Percentiles rank a stretch among this genome's conserved stretches.
phyloP scores from a whole-genome alignment of 1,139 yeast genomes.

The Kurtzmaniella natalensis region DNA sequence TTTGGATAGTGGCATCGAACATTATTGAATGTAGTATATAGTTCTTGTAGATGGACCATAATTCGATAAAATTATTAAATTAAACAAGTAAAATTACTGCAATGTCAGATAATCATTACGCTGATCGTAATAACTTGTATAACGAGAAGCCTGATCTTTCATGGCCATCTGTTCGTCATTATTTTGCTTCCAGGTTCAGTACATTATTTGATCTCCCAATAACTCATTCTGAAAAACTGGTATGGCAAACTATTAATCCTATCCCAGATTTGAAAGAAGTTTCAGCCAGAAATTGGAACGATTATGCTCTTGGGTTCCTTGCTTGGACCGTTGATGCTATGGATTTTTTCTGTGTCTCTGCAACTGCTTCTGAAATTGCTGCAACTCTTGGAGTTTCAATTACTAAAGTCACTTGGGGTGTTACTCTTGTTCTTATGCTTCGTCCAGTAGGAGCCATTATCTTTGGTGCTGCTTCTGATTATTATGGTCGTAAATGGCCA shows the following conservation, averaged over 20 bases:
- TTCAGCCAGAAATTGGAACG: slow-evolving; percentile 52
- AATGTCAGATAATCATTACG: not conserved
- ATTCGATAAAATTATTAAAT: too few relatives aligned
- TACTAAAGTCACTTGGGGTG: slow-evolving; percentile 70
- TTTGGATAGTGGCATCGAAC: too few relatives aligned
- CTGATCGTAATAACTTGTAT: slow-evolving; percentile 5
- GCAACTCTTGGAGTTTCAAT: slow-evolving; percentile 43
- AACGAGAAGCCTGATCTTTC: slow-evolving; percentile 20
- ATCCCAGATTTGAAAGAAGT: slow-evolving; percentile 46
- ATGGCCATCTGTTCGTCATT: slow-evolving; percentile 21
- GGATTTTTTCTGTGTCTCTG: slow-evolving; percentile 69
- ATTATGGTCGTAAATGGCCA: slow-evolving; percentile 73
- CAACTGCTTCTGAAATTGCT: slow-evolving; percentile 57
- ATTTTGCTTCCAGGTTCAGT: slow-evolving; percentile 29
- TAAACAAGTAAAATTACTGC: too few relatives aligned
- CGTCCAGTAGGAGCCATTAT: slow-evolving; percentile 74
- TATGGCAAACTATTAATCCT: slow-evolving; percentile 41
- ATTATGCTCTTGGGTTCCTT: slow-evolving; percentile 57
- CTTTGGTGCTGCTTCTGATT: slow-evolving; percentile 65
- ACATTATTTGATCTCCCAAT: slow-evolving; percentile 15
- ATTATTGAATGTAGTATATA: too few relatives aligned
- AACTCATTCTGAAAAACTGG: slow-evolving; percentile 9
- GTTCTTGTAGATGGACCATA: too few relatives aligned
- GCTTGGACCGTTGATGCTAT: slow-evolving; percentile 83
- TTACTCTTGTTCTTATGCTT: slow-evolving; percentile 73